A percentile compares a stretch with the other conserved stretches of the same genome.
Evolutionary conservation across 73 alveolate genomes (phyloP).

Genomic region (Symbiodinium pilosum): DNA sequence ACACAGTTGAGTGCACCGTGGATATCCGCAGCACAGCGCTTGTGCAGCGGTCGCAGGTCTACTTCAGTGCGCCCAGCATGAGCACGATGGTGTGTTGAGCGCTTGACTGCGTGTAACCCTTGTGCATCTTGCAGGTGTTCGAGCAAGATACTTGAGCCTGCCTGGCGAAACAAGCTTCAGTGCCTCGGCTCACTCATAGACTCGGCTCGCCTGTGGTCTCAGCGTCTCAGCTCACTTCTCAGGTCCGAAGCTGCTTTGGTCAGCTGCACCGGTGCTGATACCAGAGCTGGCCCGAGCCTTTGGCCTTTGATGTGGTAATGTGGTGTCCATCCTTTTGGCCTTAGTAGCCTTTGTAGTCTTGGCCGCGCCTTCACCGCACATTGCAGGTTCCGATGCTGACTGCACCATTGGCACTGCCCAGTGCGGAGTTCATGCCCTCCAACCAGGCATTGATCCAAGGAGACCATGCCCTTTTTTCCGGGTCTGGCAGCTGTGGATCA

Average conservation of each 20-base stretch:
- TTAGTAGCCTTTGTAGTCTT: not conserved
- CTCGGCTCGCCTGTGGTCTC: too few species aligned
- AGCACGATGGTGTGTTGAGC: too few species aligned
- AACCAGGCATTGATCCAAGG: not conserved
- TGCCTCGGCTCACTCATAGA: not conserved
- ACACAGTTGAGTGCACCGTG: constrained; percentile 54
- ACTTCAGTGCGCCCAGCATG: constrained; percentile 22
- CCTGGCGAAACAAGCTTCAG: constrained; percentile 77
- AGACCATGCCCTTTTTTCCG: too few species aligned
- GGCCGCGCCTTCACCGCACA: too few species aligned
- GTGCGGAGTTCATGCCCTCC: not conserved
- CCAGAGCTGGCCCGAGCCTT: not conserved
- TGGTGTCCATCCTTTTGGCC: too few species aligned
- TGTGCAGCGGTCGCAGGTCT: constrained; percentile 65
- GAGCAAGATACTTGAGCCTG: constrained; percentile 68
- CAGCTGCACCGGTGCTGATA: not conserved
- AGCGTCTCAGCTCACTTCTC: not conserved
- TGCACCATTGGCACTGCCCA: not conserved
- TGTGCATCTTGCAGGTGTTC: too few species aligned
- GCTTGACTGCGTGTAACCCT: too few species aligned
- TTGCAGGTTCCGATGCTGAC: not conserved
- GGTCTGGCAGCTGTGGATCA: too few species aligned
- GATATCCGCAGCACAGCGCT: constrained; percentile 68
- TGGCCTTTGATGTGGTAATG: too few species aligned
- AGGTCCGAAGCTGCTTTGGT: constrained; percentile 1